These are phyloP conservation scores for Wallacemonas collosoma DNA, from an alignment of 208 protist genomes.

Conservation along the genomic window DNA sequence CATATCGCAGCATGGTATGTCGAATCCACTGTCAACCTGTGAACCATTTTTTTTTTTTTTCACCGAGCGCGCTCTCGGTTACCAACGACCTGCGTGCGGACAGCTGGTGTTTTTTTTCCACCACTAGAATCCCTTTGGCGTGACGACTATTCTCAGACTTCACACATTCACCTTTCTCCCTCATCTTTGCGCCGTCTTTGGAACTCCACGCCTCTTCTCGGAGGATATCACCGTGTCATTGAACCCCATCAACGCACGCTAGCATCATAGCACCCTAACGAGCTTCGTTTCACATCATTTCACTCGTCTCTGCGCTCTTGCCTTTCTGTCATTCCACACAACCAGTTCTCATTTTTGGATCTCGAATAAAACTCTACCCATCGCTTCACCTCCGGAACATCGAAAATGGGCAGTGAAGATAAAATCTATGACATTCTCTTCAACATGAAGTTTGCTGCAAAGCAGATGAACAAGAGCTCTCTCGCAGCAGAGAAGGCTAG, in stretches of 20 bases:
- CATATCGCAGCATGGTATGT: too few species aligned
- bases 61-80: too few species aligned
- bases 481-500: conserved; percentile 88
- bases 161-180: conserved; percentile 5
- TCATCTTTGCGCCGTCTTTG: background rate
- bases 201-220: too few species aligned
- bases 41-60: too few species aligned
- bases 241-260: background rate
- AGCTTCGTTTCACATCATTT: background rate
- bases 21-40: too few species aligned
- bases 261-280: background rate
- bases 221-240: too few species aligned
- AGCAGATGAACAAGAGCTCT: conserved; percentile 92
- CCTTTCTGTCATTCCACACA: background rate
- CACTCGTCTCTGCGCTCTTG: background rate
- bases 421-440: conserved; percentile 93
- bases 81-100: too few species aligned
- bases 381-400: conserved; percentile 6
- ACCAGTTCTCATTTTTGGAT: background rate
- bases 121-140: too few species aligned
- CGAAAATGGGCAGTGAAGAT: conserved; percentile 66
- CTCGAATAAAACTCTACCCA: background rate
- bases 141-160: too few species aligned
- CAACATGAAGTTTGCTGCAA: conserved; percentile 96
- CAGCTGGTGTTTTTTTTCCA: too few species aligned